phyloP scores from a whole-genome alignment of 2,329 filamentous ascomycete species.

The Arachnomyces sp. region DNA sequence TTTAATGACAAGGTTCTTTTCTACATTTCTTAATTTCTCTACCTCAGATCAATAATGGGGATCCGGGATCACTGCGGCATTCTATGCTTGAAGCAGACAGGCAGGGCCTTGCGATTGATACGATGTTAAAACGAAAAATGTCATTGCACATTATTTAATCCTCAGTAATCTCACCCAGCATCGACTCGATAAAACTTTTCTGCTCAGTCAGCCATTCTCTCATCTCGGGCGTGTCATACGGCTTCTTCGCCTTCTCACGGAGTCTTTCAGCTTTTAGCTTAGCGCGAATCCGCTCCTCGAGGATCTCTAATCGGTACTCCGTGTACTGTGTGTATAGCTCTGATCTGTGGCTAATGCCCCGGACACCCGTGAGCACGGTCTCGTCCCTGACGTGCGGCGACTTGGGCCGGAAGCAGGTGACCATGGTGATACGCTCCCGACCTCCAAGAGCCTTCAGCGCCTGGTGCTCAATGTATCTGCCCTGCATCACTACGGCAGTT shows the following conservation, averaged over 20 bases:
- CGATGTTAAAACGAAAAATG: too few relatives aligned
- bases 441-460: slow-evolving; percentile 50
- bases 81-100: too few relatives aligned
- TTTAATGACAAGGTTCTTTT: too few relatives aligned
- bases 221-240: slow-evolving; percentile 20
- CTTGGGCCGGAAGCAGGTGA: slow-evolving; percentile 55
- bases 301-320: slow-evolving; percentile 52
- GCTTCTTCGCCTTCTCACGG: slow-evolving; percentile 13
- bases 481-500: slow-evolving; percentile 53
- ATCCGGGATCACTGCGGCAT: too few relatives aligned
- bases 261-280: slow-evolving; percentile 32
- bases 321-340: slow-evolving; percentile 53
- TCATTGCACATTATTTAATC: too few relatives aligned
- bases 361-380: slow-evolving; percentile 50
- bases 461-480: slow-evolving; percentile 58
- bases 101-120: too few relatives aligned
- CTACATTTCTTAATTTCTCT: too few relatives aligned
- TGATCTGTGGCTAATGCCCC: slow-evolving; percentile 47
- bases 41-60: too few relatives aligned
- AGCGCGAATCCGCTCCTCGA: slow-evolving; percentile 47
- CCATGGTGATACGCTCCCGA: slow-evolving; percentile 55
- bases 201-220: slow-evolving; percentile 27
- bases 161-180: slow-evolving; percentile 28
- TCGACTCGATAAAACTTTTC: slow-evolving; percentile 27
- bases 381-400: slow-evolving; percentile 50